Base-by-base conservation (phyloP, 106 monocot genomes). In the Apostasia ramifera region DNA sequence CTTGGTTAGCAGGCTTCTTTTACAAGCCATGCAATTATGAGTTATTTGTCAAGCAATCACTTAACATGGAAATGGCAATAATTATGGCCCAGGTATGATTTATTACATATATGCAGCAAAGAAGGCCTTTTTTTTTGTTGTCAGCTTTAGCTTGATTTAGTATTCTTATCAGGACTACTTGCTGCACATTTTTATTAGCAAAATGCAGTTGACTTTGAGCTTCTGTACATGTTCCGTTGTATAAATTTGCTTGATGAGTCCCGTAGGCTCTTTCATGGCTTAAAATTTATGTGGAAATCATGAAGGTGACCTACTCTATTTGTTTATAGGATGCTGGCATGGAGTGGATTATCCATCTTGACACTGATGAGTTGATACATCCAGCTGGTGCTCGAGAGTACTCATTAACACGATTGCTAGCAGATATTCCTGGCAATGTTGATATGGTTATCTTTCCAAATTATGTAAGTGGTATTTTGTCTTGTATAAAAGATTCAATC, bases 41-140 rank as follows among this genome's bases (percentile, higher is more conserved):
- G 77, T 56, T 92, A 67, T 97, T 90, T 86, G 89, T 90, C 46
- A 97, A 90, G 64, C 97, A 92, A 59, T 92, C 92, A 46, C 85
- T 97, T 26, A 97, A 97, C 75, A 92, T 97, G 97, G 92, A 92
- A 86, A 97, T 90, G 86, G 97, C 97, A 60, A 97, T 92, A 71
- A 75, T 90, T 50, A 87, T 97, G 79, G 97, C 97, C 74, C 78
- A 87, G 79, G 97, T 97, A 97, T 67, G 89, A 45, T 40, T 66
- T 58, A 64, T 71, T 67, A n/a, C 8, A 48, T 48, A 65, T 61
- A 1, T 4, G 8, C 40, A 40, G 2, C 3, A 41, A 44, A 45
- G 12, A 4, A 13, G 6, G 40, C 6, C 62, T 5, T 62, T 11
- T 62, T 62, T 12, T 62, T 62, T 62, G 13, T 2, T 40, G 40